Evolutionary conservation across 176 grass and related monocot genomes (phyloP), one percentile per base, ranked within the genome.

Genomic region (Paspalum notatum): DNA sequence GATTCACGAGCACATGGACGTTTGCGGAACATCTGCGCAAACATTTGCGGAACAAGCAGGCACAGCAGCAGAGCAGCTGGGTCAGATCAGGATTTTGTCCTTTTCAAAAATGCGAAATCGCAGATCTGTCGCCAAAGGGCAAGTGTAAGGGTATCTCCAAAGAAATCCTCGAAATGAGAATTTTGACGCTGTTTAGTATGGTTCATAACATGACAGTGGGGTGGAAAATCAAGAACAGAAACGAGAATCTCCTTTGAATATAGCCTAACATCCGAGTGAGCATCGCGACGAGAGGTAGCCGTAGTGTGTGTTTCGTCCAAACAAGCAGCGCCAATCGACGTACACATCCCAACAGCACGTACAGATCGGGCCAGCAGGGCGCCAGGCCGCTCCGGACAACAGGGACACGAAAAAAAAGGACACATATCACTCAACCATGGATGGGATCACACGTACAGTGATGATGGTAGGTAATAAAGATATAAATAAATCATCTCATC

Each of bases 401-500:
- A 80, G 46, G 7, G 6, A 16, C 48, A 61, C 51, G 47, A 26
- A n/a, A 37, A 50, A 56, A 49, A 25, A n/a, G n/a, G n/a, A n/a
- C n/a, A n/a, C n/a, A n/a, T n/a, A n/a, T n/a, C n/a, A n/a, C n/a
- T n/a, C n/a, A n/a, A n/a, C n/a, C 71, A 67, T 71, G 76, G 62
- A 12, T 49, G 78, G 78, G 41, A 90, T 78, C 78, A 26, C 87
- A 71, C 79, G 76, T 84, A 66, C 80, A 87, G 25, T 76, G 75
- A 16, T n/a, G 26, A 6, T 1, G 6, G 42, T 7, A 8, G 8
- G 42, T 48, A 51, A 54, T 66, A 67, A 80, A 84, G 47, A 68
- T 88, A 89, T 81, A 71, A 85, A 84, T 78, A 77, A 86, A 90
- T 66, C 61, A 80, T 56, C 63, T 56, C 84, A 79, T 80, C 81